Evolutionary conservation across 306 rosid genomes (phyloP).

Genomic region (Vigna unguiculata): DNA sequence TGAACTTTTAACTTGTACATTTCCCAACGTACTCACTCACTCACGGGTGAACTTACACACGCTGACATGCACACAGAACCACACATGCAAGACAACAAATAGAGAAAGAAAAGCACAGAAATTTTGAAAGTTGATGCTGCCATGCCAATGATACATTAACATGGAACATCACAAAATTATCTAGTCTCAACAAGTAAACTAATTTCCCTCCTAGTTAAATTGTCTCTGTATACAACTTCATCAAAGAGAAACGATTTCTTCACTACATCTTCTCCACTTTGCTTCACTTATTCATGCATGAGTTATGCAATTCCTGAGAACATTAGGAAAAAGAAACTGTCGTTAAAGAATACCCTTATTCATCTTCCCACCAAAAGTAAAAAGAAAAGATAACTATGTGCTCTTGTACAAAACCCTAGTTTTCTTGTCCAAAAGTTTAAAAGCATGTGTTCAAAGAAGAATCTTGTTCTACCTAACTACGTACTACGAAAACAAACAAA

Average conservation of each 20-base stretch:
- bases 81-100: constrained; percentile 28
- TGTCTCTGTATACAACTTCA: constrained; percentile 41
- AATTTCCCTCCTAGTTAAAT: constrained; percentile 12
- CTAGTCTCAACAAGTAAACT: background rate
- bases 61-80: constrained; percentile 43
- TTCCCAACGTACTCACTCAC: constrained; percentile 46
- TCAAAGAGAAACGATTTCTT: constrained; percentile 35
- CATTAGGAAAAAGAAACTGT: background rate
- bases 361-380: background rate
- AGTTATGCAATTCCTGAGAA: constrained; percentile 45
- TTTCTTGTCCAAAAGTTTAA: background rate
- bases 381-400: background rate
- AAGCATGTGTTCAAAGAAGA: background rate
- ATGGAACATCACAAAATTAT: constrained; percentile 5
- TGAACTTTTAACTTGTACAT: constrained; percentile 12
- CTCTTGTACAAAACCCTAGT: background rate
- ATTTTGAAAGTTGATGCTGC: background rate
- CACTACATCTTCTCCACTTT: constrained; percentile 31
- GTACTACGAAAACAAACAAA: background rate
- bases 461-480: background rate
- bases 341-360: background rate
- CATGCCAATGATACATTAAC: constrained; percentile 12
- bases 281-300: constrained; percentile 44
- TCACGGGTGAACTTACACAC: constrained; percentile 49
- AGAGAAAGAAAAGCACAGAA: constrained; percentile 32